Evolutionary conservation across 2,329 filamentous ascomycete genomes (phyloP).

Genomic region (Pseudopyrenochaeta lycopersici): DNA sequence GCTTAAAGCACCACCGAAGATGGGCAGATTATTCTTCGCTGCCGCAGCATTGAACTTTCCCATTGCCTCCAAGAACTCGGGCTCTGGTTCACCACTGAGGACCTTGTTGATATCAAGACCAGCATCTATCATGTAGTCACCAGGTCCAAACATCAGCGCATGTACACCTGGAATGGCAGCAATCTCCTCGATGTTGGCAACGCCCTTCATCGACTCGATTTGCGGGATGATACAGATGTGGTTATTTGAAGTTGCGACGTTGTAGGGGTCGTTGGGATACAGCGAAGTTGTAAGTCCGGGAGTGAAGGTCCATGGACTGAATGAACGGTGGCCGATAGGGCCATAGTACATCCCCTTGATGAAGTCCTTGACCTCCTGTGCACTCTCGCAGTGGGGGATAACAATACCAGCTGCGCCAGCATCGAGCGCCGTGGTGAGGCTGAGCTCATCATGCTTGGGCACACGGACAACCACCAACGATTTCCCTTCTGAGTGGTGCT

Average conservation of each 20-base stretch:
- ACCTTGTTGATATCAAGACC: conserved; percentile 24
- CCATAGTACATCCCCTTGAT: conserved; percentile 34
- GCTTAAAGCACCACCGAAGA: conserved; percentile 29
- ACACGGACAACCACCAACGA: conserved; percentile 33
- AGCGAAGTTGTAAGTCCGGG: conserved; percentile 27
- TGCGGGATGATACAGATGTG: conserved; percentile 38
- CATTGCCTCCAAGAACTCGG: conserved; percentile 27
- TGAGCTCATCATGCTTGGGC: conserved; percentile 34
- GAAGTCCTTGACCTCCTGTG: conserved; percentile 33
- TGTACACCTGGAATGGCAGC: conserved; percentile 34
- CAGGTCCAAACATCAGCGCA: conserved; percentile 37
- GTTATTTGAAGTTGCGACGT: conserved; percentile 32
- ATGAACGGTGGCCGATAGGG: conserved; percentile 30
- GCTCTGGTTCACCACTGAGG: conserved; percentile 24
- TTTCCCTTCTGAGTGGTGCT: conserved; percentile 36
- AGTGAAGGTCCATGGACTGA: conserved; percentile 37
- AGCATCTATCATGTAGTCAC: conserved; percentile 37
- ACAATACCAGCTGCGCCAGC: conserved; percentile 34
- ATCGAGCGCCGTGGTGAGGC: conserved; percentile 32
- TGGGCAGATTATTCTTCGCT: conserved; percentile 29
- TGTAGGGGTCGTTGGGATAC: conserved; percentile 34
- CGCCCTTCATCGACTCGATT: conserved; percentile 34
- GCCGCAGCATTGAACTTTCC: conserved; percentile 30
- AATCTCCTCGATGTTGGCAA: conserved; percentile 37
- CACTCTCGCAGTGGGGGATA: conserved; percentile 32